Conservation (phyloP, 208 protist genomes). For the Wallacemonas sp. region DNA sequence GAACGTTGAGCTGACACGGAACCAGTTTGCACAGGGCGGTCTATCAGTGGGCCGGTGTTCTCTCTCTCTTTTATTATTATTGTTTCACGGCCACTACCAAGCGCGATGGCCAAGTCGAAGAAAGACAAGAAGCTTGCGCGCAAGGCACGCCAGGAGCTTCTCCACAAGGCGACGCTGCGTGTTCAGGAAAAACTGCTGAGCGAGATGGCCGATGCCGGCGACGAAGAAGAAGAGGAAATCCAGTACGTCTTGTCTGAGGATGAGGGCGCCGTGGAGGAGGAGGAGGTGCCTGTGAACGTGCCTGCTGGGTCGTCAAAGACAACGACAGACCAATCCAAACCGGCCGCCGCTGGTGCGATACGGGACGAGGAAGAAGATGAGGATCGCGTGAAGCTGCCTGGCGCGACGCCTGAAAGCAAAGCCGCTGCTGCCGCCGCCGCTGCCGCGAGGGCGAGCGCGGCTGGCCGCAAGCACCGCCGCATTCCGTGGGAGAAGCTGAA, state of each 20-base stretch:
- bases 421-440: conserved; percentile 6
- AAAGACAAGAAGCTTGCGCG: conserved; percentile 37
- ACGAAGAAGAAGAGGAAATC: conserved; percentile 28
- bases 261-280: conserved; percentile 1
- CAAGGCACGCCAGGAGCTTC: conserved; percentile 43
- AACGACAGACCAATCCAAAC: conserved; percentile 1
- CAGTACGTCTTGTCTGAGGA: conserved; percentile 39
- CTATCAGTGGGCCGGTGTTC: too few relatives aligned
- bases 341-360: not conserved
- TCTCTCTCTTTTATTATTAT: too few relatives aligned
- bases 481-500: conserved; percentile 72
- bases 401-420: not conserved
- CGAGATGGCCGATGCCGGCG: conserved; percentile 16
- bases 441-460: conserved; percentile 13
- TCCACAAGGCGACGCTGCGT: conserved; percentile 30
- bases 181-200: conserved; percentile 30
- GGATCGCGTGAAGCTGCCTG: conserved; percentile 31
- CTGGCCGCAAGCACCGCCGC: conserved; percentile 42
- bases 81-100: not conserved
- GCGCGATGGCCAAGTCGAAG: conserved; percentile 24
- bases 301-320: not conserved
- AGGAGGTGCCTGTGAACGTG: not conserved
- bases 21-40: too few relatives aligned
- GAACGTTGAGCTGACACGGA: too few relatives aligned
- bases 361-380: conserved; percentile 18